phyloP scores from a whole-genome alignment of 2,329 filamentous ascomycete genomes.

The Chaetoscypha palmicola region DNA sequence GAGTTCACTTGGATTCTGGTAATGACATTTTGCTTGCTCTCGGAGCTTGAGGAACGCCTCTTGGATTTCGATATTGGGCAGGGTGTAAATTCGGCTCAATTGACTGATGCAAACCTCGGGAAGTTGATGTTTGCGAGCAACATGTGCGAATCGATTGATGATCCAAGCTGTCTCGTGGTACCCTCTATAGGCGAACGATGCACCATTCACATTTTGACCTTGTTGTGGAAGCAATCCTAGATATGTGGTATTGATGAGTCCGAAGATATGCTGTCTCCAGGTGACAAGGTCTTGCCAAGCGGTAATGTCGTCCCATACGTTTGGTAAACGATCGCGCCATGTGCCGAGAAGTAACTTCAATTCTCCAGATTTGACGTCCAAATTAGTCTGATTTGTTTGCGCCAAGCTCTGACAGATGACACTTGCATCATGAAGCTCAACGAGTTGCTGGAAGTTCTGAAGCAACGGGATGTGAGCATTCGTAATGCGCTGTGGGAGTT shows the following conservation, averaged over 20 bases:
- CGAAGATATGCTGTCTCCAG: slow-evolving; percentile 98
- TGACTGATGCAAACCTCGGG: slow-evolving; percentile 97
- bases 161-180: slow-evolving; percentile 99
- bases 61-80: slow-evolving; percentile 99
- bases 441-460: slow-evolving; percentile 95
- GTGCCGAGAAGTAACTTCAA: slow-evolving; percentile 88
- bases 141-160: slow-evolving; percentile 97
- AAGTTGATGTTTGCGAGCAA: slow-evolving; percentile 92
- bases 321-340: slow-evolving; percentile 92
- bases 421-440: slow-evolving; percentile 95
- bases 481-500: slow-evolving; percentile 87
- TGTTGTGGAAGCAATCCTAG: slow-evolving; percentile 74
- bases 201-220: slow-evolving; percentile 75
- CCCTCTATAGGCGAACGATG: slow-evolving; percentile 91
- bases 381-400: slow-evolving; percentile 73
- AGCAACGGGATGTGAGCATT: slow-evolving; percentile 91
- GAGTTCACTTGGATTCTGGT: slow-evolving; percentile 89
- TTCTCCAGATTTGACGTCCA: slow-evolving; percentile 92
- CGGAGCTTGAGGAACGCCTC: slow-evolving; percentile 96
- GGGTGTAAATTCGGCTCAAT: slow-evolving; percentile 92
- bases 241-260: slow-evolving; percentile 92
- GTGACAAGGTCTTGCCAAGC: slow-evolving; percentile 99
- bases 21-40: slow-evolving; percentile 99
- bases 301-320: slow-evolving; percentile 99
- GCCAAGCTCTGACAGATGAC: slow-evolving; percentile 90